Evolutionary conservation across 495 filamentous ascomycete species (phyloP).

Genomic region (Xylaria cubensis): DNA sequence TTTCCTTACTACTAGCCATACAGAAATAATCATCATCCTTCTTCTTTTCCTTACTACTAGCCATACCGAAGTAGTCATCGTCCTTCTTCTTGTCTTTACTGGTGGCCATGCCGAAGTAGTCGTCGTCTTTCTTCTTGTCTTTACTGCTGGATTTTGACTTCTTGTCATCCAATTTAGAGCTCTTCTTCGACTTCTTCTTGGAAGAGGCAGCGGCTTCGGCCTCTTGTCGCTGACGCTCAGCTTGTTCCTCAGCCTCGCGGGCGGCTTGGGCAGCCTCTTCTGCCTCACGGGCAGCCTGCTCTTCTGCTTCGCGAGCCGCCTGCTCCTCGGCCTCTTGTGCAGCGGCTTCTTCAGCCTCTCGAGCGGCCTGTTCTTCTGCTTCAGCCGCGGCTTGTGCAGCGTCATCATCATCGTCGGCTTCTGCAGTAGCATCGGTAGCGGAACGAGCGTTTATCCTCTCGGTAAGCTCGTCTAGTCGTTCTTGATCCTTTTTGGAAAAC

Average conservation of each 20-base stretch:
- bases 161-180: slow-evolving; percentile 41
- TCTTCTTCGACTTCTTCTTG: slow-evolving; percentile 53
- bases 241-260: slow-evolving; percentile 38
- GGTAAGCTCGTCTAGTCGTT: slow-evolving; percentile 47
- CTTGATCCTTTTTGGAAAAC: slow-evolving; percentile 29
- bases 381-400: slow-evolving; percentile 9
- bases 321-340: slow-evolving; percentile 46
- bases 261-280: slow-evolving; percentile 21
- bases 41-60: slow-evolving; percentile 11
- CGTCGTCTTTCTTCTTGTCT: slow-evolving; percentile 36
- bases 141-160: slow-evolving; percentile 38
- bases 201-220: slow-evolving; percentile 40
- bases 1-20: slow-evolving; percentile 35
- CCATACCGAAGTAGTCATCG: slow-evolving; percentile 1
- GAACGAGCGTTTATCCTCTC: slow-evolving; percentile 43
- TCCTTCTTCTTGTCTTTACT: slow-evolving; percentile 32
- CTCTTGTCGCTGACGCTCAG: slow-evolving; percentile 38
- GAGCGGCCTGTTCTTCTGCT: slow-evolving; percentile 19
- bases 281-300: slow-evolving; percentile 32
- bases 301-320: slow-evolving; percentile 34
- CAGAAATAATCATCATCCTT: too few relatives aligned
- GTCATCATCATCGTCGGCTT: background rate
- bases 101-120: slow-evolving; percentile 36
- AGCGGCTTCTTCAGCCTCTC: slow-evolving; percentile 30
- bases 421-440: background rate